Conservation (phyloP, 1,284 basidiomycete species). For the Ceratobasidium sp. region DNA sequence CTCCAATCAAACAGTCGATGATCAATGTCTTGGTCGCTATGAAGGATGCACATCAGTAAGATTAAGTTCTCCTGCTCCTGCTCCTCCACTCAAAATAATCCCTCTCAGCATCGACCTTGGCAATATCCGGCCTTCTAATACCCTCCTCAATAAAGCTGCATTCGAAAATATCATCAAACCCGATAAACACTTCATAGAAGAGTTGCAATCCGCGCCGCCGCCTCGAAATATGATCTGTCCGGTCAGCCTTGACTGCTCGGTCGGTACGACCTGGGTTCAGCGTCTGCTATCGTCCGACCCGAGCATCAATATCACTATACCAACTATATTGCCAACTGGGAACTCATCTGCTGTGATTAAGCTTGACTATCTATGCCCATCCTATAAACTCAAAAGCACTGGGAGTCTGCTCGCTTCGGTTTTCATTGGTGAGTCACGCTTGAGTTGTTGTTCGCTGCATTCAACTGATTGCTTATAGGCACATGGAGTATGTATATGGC, state of each 20-base stretch:
- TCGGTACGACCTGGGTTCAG: not conserved
- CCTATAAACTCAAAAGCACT: conserved; percentile 1
- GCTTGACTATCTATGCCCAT: conserved; percentile 15
- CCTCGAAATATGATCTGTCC: not conserved
- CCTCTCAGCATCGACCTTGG: conserved; percentile 11
- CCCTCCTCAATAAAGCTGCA: not conserved
- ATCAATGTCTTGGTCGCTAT: conserved; percentile 1
- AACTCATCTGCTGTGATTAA: conserved; percentile 3
- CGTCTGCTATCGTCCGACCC: not conserved
- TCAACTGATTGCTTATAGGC: not conserved
- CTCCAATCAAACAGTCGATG: not conserved
- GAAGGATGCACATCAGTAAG: conserved; percentile 14
- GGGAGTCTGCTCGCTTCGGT: conserved; percentile 12
- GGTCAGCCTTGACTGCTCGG: not conserved
- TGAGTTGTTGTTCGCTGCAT: not conserved
- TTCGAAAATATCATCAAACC: not conserved
- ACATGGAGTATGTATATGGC: conserved; percentile 20
- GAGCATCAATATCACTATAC: not conserved
- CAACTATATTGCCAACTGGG: not conserved
- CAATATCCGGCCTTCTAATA: conserved; percentile 7
- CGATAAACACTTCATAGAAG: not conserved
- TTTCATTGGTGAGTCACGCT: conserved; percentile 1
- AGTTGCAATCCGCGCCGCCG: too few species aligned
- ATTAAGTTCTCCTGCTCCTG: not conserved
- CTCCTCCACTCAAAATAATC: not conserved